These are phyloP conservation scores for Candolleomyces eurysporus DNA, from an alignment of 768 basidiomycete genomes.

Conservation along the genomic window DNA sequence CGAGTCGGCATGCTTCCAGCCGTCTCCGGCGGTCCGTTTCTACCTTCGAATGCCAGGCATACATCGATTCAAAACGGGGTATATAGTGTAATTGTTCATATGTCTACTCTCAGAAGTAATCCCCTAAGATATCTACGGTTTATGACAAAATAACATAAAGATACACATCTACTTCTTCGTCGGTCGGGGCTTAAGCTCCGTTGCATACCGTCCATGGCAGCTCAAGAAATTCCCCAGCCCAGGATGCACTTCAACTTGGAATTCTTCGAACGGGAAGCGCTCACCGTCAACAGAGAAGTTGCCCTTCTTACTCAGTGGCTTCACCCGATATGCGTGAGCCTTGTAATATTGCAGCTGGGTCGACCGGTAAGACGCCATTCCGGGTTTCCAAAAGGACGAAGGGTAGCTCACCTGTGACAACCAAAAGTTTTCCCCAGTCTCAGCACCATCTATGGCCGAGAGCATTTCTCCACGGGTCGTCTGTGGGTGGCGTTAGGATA, in stretches of 20 bases:
- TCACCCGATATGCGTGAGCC: conserved; percentile 70
- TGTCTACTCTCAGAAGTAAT: too few species aligned
- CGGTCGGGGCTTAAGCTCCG: conserved; percentile 42
- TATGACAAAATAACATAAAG: background rate
- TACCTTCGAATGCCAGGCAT: too few species aligned
- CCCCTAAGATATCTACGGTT: too few species aligned
- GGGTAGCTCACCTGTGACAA: conserved; percentile 45
- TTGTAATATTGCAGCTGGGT: conserved; percentile 69
- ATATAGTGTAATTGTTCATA: too few species aligned
- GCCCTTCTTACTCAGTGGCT: conserved; percentile 53
- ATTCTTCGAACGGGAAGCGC: conserved; percentile 67
- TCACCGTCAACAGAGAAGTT: conserved; percentile 78
- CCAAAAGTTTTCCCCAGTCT: conserved; percentile 64
- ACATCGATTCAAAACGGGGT: too few species aligned
- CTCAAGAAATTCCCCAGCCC: conserved; percentile 66
- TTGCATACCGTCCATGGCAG: conserved; percentile 57
- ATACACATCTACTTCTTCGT: background rate
- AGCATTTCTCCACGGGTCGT: conserved; percentile 51
- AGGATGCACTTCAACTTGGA: conserved; percentile 74
- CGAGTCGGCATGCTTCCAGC: too few species aligned
- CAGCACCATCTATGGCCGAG: conserved; percentile 56
- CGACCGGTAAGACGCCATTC: conserved; percentile 2
- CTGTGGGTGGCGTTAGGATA: conserved; percentile 24
- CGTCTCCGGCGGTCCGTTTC: too few species aligned
- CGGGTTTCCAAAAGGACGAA: background rate